Conservation (phyloP, 192 early-diverging fungal genomes). For the Phycomyces blakesleeanus region DNA sequence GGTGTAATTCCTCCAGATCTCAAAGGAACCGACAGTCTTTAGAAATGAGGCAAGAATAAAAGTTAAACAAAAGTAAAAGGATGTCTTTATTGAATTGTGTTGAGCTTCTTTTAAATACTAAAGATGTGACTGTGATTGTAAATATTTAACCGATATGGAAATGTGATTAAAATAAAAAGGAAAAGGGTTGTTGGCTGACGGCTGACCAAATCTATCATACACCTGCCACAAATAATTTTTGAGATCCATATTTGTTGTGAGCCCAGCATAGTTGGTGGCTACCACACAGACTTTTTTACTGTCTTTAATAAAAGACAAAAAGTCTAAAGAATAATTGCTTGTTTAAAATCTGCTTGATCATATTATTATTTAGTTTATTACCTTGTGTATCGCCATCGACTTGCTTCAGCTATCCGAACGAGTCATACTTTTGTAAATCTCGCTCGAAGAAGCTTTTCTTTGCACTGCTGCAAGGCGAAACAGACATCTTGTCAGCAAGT, state of each 20-base stretch:
- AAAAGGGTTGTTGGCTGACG: background rate
- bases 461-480: background rate
- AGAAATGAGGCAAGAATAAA: no score
- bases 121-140: no score
- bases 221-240: no score
- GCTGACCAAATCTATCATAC: background rate
- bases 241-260: background rate
- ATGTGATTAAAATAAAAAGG: no score
- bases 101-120: no score
- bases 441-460: background rate
- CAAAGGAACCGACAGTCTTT: no score
- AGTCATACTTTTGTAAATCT: background rate
- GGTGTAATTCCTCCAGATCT: no score
- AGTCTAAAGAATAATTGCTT: background rate
- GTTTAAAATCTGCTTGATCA: no score
- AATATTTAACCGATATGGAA: no score
- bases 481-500: background rate
- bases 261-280: background rate
- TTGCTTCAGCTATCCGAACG: no score
- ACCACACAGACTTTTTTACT: constrained; percentile 1
- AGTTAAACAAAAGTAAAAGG: no score
- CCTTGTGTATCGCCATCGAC: background rate
- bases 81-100: no score
- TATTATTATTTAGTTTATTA: constrained; percentile 5
- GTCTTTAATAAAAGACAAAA: background rate